Evolutionary conservation across 2,329 filamentous ascomycete genomes (phyloP).

Genomic region (Aspergillus transmontanensis): DNA sequence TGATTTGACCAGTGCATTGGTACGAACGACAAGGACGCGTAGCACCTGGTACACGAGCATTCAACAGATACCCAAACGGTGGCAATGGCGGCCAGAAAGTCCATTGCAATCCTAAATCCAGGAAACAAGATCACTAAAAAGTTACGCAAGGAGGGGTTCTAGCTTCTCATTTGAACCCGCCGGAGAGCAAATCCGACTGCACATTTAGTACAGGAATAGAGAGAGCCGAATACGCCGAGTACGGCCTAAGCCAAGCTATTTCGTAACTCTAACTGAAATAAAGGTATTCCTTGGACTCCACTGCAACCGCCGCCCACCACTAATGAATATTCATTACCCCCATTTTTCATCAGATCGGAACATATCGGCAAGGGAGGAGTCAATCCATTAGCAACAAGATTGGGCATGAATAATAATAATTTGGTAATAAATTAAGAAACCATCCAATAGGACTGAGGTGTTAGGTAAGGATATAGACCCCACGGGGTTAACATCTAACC

Average conservation of each 20-base stretch:
- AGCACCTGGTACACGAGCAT: neutral
- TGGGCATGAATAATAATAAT: neutral
- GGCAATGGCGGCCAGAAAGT: neutral
- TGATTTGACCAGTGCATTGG: neutral
- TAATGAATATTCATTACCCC: slow-evolving; percentile 1
- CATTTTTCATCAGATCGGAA: neutral
- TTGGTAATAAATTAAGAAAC: neutral
- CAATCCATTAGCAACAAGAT: neutral
- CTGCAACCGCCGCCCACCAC: neutral
- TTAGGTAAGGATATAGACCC: neutral
- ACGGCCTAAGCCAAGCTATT: neutral
- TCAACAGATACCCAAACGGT: neutral
- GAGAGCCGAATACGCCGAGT: neutral
- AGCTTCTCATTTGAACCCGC: neutral
- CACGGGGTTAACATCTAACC: neutral
- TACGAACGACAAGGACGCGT: neutral
- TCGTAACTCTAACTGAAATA: neutral
- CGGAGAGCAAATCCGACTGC: neutral
- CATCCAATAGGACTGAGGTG: neutral
- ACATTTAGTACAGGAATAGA: neutral
- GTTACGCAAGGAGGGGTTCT: neutral
- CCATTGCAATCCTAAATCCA: neutral
- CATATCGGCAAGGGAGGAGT: neutral
- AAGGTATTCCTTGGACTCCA: neutral
- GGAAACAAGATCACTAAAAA: neutral